These are phyloP conservation scores for Alloascoidea hylecoeti DNA, from an alignment of 805 yeast species.

Conservation along the genomic window DNA sequence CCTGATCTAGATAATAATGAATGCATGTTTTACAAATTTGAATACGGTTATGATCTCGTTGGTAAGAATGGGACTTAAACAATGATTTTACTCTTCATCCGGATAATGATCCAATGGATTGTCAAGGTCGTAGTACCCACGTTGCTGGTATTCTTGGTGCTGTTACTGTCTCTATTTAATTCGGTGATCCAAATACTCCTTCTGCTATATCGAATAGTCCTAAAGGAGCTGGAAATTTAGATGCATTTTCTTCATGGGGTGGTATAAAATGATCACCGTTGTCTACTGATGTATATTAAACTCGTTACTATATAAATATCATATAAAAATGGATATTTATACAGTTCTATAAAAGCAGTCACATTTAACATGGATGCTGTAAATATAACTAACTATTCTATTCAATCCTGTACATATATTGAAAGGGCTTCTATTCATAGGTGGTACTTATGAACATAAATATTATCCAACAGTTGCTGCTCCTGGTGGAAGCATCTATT, in stretches of 20 bases:
- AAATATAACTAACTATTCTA: too few species aligned
- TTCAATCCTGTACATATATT: too few species aligned
- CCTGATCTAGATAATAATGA: too few species aligned
- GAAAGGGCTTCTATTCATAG: too few species aligned
- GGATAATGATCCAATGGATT: slow-evolving; percentile 10
- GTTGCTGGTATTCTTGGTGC: slow-evolving; percentile 12
- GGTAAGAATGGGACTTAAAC: slow-evolving; percentile 9
- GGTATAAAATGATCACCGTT: too few species aligned
- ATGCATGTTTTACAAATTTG: slow-evolving; percentile 10
- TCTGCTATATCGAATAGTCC: slow-evolving; percentile 2
- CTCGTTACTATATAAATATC: too few species aligned
- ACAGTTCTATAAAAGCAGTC: too few species aligned
- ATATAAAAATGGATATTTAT: too few species aligned
- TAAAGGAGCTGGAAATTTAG: slow-evolving; percentile 7
- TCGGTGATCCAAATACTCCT: slow-evolving; percentile 3
- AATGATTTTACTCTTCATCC: slow-evolving; percentile 7
- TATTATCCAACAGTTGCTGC: slow-evolving; percentile 11
- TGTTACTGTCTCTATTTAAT: slow-evolving; percentile 6
- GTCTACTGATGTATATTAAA: too few species aligned
- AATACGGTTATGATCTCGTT: slow-evolving; percentile 8
- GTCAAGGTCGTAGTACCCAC: slow-evolving; percentile 13
- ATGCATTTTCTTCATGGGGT: slow-evolving; percentile 9
- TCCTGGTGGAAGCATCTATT: slow-evolving; percentile 11
- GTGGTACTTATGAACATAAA: slow-evolving; percentile 10
- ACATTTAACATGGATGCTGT: too few species aligned